These are phyloP conservation scores for Spongispora temasekensis DNA, from an alignment of 1,284 basidiomycete species.

Conservation along the genomic window DNA sequence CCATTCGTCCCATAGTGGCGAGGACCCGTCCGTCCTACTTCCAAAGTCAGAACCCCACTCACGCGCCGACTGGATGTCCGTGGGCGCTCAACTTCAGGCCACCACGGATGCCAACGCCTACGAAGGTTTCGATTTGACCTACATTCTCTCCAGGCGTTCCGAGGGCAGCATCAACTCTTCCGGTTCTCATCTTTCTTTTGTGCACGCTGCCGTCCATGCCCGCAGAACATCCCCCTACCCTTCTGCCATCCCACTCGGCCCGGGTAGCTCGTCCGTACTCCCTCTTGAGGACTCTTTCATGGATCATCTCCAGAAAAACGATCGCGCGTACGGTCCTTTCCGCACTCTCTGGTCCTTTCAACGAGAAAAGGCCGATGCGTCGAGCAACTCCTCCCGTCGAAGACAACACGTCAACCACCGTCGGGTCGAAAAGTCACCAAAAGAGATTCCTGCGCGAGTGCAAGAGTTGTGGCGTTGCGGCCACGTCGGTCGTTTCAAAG, in stretches of 20 bases:
- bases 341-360: constrained; percentile 64
- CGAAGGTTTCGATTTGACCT: constrained; percentile 45
- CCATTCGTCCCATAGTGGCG: constrained; percentile 24
- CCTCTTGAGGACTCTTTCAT: constrained; percentile 62
- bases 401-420: constrained; percentile 16
- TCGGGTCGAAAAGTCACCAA: constrained; percentile 27
- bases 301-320: constrained; percentile 49
- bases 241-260: constrained; percentile 36
- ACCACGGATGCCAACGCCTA: constrained; percentile 26
- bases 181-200: constrained; percentile 40
- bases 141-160: constrained; percentile 40
- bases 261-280: constrained; percentile 53
- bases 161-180: constrained; percentile 35
- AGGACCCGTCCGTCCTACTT: constrained; percentile 38
- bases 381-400: constrained; percentile 18
- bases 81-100: constrained; percentile 27
- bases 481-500: constrained; percentile 65
- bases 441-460: constrained; percentile 48
- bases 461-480: constrained; percentile 71
- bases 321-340: constrained; percentile 47
- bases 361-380: constrained; percentile 50
- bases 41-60: constrained; percentile 45
- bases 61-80: constrained; percentile 47
- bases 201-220: constrained; percentile 23
- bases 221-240: constrained; percentile 19